Percentiles rank a stretch among this genome's conserved stretches.
Conservation (phyloP, 2,329 filamentous ascomycete species). For the Ceratocystis albifundus region DNA sequence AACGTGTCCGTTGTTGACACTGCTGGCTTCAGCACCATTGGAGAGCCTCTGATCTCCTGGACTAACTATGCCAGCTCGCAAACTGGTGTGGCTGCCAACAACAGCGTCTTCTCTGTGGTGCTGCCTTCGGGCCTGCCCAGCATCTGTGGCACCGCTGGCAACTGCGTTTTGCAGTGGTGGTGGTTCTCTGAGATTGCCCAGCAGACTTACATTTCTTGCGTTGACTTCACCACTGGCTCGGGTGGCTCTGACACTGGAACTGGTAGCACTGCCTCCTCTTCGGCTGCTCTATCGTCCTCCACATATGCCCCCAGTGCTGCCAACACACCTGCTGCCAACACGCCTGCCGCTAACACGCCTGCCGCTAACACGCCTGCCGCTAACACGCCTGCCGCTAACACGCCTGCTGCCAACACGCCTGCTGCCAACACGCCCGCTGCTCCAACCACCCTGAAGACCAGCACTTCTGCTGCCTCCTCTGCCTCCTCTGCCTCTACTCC, state of each 20-base stretch:
- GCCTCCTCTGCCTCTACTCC: background rate
- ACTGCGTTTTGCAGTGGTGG: conserved; percentile 38
- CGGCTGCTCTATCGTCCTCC: background rate
- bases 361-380: background rate
- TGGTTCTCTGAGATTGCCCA: conserved; percentile 31
- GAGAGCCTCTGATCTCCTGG: conserved; percentile 43
- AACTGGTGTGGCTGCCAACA: conserved; percentile 32
- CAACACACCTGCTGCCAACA: background rate
- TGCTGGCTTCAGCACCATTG: conserved; percentile 41
- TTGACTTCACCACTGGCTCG: conserved; percentile 29
- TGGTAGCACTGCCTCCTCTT: background rate
- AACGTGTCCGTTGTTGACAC: conserved; percentile 50
- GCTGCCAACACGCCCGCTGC: background rate
- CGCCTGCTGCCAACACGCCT: background rate
- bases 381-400: background rate
- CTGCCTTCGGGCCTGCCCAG: conserved; percentile 29
- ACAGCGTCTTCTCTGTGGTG: conserved; percentile 36
- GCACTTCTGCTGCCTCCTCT: background rate
- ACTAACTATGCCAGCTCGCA: conserved; percentile 43
- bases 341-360: background rate
- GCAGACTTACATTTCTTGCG: conserved; percentile 34
- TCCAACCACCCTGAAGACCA: background rate
- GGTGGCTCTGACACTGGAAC: conserved; percentile 11
- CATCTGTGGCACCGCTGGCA: conserved; percentile 28
- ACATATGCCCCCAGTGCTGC: background rate